Evolutionary conservation across 192 early-diverging fungal genomes (phyloP).

Genomic region (Coemansia sp.): DNA sequence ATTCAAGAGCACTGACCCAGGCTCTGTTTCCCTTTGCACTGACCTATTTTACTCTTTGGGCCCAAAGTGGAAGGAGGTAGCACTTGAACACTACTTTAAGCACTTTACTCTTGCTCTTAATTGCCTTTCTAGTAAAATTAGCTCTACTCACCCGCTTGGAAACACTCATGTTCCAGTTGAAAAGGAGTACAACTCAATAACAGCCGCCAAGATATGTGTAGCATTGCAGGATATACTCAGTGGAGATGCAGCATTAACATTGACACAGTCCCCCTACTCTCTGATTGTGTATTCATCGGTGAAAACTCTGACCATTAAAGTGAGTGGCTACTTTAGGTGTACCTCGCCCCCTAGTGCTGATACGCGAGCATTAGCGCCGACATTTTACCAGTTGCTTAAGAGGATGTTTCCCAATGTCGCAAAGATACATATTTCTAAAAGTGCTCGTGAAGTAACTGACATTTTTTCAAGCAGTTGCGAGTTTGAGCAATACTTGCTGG

Average conservation of each 20-base stretch:
- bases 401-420: background rate
- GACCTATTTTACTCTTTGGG: conserved; percentile 1
- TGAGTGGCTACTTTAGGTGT: background rate
- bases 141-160: background rate
- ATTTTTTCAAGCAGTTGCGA: background rate
- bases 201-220: background rate
- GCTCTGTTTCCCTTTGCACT: background rate
- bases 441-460: background rate
- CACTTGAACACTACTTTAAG: background rate
- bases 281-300: background rate
- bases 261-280: background rate
- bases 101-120: background rate
- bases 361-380: background rate
- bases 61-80: background rate
- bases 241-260: background rate
- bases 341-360: background rate
- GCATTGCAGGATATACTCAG: background rate
- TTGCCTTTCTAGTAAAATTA: background rate
- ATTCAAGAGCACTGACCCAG: background rate
- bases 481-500: background rate
- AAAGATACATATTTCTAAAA: background rate
- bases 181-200: background rate
- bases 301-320: background rate
- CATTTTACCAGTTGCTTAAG: background rate
- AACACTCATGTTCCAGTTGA: background rate